Evolutionary conservation across 441 rosid genomes (phyloP), one percentile per base, ranked within the genome.

Genomic region (Isatis lusitanica): DNA sequence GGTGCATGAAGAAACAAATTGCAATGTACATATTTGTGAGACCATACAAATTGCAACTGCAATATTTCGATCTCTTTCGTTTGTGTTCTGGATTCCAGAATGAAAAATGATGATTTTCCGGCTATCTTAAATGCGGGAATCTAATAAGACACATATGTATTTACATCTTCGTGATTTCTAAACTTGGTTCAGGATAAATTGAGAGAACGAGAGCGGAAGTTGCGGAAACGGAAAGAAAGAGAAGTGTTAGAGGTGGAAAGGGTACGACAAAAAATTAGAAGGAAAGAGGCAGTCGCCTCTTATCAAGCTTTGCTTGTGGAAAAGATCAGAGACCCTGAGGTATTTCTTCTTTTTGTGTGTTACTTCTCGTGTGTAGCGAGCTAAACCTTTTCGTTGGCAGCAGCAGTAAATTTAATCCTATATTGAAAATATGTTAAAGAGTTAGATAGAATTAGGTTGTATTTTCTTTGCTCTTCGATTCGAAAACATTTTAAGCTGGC

Each of bases 211-310:
- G 97, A 91, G 80, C 81, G 97, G 47, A 97, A 93, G 75, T 56
- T 87, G 82, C 90, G 99, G 56, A 93, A 95, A 81, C 81, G 98
- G 77, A 93, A 93, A 76, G 99, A 91, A 83, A 84, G 99, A 78
- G 99, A 93, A 78, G 97, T 91, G 79, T 97, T 86, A 80, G 98
- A 93, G 85, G 89, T 91, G 94, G 97, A 90, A 75, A 88, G 98
- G 84, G 97, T 95, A 72, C 86, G 93, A 18, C 64, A 78, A 50
- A 95, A 95, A 88, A 81, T 95, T 77, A 87, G 97, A 72, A 84
- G 97, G 82, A 95, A 93, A 79, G 98, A 93, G 65, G 96, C 96
- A 15, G 81, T 87, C 68, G 63, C 92, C 52, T 93, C 98, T 72
- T 93, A 88, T 79, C 97, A 95, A 87, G 97, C 97, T 70, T 83